Evolutionary conservation across 306 rosid genomes (phyloP).

Genomic region (Lotus japonicus): DNA sequence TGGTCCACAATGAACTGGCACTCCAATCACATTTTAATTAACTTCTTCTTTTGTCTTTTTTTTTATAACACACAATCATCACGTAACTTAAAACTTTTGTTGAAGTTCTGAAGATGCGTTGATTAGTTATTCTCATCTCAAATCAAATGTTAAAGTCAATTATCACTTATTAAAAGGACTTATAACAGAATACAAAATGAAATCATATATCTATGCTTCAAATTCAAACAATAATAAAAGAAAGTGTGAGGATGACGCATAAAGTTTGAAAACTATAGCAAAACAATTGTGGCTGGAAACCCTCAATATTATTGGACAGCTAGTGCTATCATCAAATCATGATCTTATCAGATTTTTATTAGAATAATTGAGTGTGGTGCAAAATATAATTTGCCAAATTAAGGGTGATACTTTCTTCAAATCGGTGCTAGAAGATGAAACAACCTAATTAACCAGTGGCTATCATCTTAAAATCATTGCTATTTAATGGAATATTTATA

Average conservation of each 20-base stretch:
- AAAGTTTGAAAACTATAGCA: neutral
- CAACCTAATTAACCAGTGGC: neutral
- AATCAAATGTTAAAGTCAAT: neutral
- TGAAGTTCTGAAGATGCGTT: neutral
- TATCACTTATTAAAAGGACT: neutral
- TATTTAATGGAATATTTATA: no score
- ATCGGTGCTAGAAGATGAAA: neutral
- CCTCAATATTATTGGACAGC: no score
- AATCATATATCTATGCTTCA: neutral
- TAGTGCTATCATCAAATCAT: no score
- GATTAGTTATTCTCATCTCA: neutral
- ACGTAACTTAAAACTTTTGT: neutral
- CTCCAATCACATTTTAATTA: neutral
- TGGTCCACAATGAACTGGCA: neutral
- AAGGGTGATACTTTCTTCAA: neutral
- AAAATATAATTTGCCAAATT: no score
- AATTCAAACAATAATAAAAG: neutral
- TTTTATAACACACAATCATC: neutral
- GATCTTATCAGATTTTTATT: no score
- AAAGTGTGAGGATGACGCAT: neutral
- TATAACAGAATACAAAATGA: neutral
- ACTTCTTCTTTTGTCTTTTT: neutral
- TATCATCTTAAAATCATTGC: no score
- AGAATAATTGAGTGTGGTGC: no score
- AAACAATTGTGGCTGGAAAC: neutral